Evolutionary conservation across 2,329 filamentous ascomycete species (phyloP).

Genomic region (Gnomoniopsis smithogilvyi): DNA sequence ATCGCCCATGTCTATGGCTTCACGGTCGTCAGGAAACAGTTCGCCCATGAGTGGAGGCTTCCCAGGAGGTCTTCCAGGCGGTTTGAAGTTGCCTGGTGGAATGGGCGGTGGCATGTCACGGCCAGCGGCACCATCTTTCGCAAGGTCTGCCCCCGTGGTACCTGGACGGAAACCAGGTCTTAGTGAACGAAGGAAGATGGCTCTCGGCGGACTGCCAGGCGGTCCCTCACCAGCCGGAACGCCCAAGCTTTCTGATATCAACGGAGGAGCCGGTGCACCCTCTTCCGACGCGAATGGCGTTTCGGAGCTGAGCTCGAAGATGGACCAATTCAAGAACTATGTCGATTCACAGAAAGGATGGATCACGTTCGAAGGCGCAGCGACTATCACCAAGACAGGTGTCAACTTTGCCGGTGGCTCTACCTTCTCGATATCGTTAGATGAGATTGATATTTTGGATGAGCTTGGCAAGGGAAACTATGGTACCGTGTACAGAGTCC

Average conservation of each 20-base stretch:
- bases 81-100: constrained; percentile 38
- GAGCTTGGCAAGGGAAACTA: constrained; percentile 98
- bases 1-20: constrained; percentile 25
- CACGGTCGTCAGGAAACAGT: constrained; percentile 26
- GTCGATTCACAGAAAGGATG: constrained; percentile 91
- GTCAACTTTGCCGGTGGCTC: constrained; percentile 90
- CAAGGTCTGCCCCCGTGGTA: constrained; percentile 50
- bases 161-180: constrained; percentile 52
- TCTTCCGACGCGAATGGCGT: constrained; percentile 30
- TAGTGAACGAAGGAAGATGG: constrained; percentile 62
- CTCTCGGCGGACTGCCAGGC: constrained; percentile 42
- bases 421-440: constrained; percentile 89
- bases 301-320: constrained; percentile 41
- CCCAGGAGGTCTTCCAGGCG: constrained; percentile 41
- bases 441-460: constrained; percentile 89
- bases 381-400: constrained; percentile 81
- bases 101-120: constrained; percentile 39
- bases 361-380: constrained; percentile 89
- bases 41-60: constrained; percentile 26
- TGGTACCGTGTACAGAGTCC: constrained; percentile 95
- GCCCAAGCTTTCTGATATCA: constrained; percentile 43
- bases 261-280: constrained; percentile 19
- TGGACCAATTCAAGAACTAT: constrained; percentile 68
- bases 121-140: constrained; percentile 46
- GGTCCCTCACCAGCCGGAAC: constrained; percentile 32